phyloP scores from a whole-genome alignment of 257 asterid species.

The Striga asiatica region DNA sequence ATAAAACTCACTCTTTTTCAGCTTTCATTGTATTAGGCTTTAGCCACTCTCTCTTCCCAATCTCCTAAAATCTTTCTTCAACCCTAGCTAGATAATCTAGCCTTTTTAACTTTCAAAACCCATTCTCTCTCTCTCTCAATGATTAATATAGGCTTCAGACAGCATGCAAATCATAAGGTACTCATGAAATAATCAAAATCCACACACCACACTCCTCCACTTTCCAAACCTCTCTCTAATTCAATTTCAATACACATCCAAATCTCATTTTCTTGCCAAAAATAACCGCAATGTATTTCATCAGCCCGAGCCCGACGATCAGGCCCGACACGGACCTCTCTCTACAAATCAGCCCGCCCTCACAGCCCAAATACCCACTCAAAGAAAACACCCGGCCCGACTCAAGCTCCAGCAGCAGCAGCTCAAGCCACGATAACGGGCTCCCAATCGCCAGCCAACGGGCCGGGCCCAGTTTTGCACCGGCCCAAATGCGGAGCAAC shows the following conservation, averaged over 20 bases:
- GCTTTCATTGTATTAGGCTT: too few species aligned
- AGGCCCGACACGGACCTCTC: constrained; percentile 80
- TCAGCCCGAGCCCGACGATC: constrained; percentile 26
- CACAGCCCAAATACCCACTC: background rate
- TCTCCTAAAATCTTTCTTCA: background rate
- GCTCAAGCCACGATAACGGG: constrained; percentile 51
- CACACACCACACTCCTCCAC: constrained; percentile 1
- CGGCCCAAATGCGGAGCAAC: constrained; percentile 24
- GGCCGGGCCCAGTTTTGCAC: constrained; percentile 31
- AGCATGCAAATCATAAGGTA: constrained; percentile 51
- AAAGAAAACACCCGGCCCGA: constrained; percentile 31
- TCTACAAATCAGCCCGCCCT: constrained; percentile 56
- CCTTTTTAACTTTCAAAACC: too few species aligned
- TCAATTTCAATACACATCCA: background rate
- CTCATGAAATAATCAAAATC: constrained; percentile 41
- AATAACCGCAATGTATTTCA: constrained; percentile 15
- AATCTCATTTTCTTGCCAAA: too few species aligned
- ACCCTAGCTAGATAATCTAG: too few species aligned
- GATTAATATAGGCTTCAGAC: background rate
- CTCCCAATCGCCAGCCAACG: background rate
- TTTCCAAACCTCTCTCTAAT: background rate
- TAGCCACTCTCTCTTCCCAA: background rate
- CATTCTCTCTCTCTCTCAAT: constrained; percentile 15
- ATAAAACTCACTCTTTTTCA: too few species aligned
- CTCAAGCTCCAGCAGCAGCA: constrained; percentile 68